These are phyloP conservation scores for Rhizopogon sp. DNA, from an alignment of 768 basidiomycete species.

Conservation along the genomic window DNA sequence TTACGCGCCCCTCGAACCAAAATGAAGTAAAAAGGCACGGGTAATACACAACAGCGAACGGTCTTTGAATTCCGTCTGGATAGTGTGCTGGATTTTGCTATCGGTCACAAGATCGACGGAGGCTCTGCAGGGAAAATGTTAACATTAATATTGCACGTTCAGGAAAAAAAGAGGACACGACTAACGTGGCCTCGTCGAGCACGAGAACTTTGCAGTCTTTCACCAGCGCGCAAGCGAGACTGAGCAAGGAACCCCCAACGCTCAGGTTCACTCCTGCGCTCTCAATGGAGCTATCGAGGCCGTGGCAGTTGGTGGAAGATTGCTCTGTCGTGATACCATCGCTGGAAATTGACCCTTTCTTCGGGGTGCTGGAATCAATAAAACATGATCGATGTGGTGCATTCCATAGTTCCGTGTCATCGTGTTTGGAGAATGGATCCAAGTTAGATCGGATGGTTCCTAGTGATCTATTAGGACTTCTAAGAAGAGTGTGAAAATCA, in stretches of 20 bases:
- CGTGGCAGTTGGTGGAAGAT: slow-evolving; percentile 33
- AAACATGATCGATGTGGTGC: slow-evolving; percentile 63
- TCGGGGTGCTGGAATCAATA: slow-evolving; percentile 22
- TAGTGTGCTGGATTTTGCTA: slow-evolving; percentile 45
- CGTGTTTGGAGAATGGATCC: slow-evolving; percentile 57
- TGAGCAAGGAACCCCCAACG: slow-evolving; percentile 45
- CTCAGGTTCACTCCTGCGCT: slow-evolving; percentile 50
- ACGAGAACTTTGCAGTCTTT: slow-evolving; percentile 46
- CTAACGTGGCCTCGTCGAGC: slow-evolving; percentile 37
- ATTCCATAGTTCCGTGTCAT: slow-evolving; percentile 65
- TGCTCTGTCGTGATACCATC: slow-evolving; percentile 9
- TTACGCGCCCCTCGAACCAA: too few relatives aligned
- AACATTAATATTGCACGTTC: neutral
- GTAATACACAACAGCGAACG: slow-evolving; percentile 51
- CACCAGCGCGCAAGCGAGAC: slow-evolving; percentile 50
- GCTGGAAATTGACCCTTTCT: slow-evolving; percentile 14
- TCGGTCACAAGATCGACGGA: slow-evolving; percentile 44
- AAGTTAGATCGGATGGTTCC: slow-evolving; percentile 54
- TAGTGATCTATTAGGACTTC: slow-evolving; percentile 27
- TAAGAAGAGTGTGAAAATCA: slow-evolving; percentile 14
- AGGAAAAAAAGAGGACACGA: slow-evolving; percentile 24
- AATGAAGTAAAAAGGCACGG: slow-evolving; percentile 26
- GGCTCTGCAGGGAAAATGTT: slow-evolving; percentile 18
- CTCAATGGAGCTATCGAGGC: slow-evolving; percentile 46
- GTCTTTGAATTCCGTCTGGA: slow-evolving; percentile 38